Evolutionary conservation across 1,284 basidiomycete genomes (phyloP), one percentile per base, ranked within the genome.

Genomic region (Heliocybe sulcata): DNA sequence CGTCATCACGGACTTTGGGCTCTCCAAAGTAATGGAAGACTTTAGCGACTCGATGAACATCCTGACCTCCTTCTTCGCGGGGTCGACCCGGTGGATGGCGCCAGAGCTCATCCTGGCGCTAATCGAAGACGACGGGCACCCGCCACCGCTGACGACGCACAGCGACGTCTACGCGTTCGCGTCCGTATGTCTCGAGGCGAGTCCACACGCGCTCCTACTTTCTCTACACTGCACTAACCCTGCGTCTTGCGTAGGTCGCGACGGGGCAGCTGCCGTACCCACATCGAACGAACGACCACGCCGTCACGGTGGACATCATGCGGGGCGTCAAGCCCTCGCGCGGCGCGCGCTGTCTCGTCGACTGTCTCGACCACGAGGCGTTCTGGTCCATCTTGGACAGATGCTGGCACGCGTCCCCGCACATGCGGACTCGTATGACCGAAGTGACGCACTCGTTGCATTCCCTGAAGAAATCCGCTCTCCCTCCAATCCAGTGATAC

Each of bases 151-250:
- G 52, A 77, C 81, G 19, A 77, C 73, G 2, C 66, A 65, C 51
- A 81, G 76, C 51, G 81, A 83, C 58, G 78, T 82, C 20, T 83
- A 79, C 55, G 77, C 81, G 1, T 82, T 81, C 63, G 78, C 70
- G 1, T 77, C 74, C 19, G 75, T 83, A 45, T 82, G 81, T 63
- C 67, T 82, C 33, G 81, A 83, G 73, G 81, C 80, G 51, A 51
- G 66, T 56, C 6, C 23, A 19, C 6, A 25, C 6, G 10, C 16
- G 42, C 4, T 6, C 23, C 4, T 45, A 10, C 16, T 16, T 4
- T 19, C 16, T 19, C 42, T 20, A 4, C 19, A 16, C 42, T 20
- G 6, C 19, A 16, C 42, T 45, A 6, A 45, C 42, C 4, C 16
- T 45, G 42, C 23, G 10, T 19, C 4, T 45, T 16, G 16, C 10